Base-by-base conservation (phyloP, 2,329 filamentous ascomycete species). In the Scytalidium lignicola region DNA sequence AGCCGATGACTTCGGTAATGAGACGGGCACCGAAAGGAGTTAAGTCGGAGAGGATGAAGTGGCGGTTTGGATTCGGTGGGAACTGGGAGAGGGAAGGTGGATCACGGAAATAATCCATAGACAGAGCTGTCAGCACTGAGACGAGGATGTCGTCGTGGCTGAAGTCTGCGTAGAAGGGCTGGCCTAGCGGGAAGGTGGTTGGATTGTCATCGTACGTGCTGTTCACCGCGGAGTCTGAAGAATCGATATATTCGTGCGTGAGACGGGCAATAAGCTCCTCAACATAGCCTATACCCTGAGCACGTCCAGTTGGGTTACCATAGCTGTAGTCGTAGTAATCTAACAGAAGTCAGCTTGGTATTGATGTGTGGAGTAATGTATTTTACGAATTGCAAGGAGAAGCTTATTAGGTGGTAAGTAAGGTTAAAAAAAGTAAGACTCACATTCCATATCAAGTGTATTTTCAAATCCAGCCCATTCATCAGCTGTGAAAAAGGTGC, bases 91-190 rank as follows among this genome's bases (percentile, higher is more conserved):
- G 59, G 43, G 60, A 64, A 2, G 74, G 73, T 1, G 74, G 58
- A 9, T 75, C 70, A 19, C 69, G 70, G 65, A 80, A 74, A 57
- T 80, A 79, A 54, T 80, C 74, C 20, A 82, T 54, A 12, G 73
- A 75, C 62, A 80, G 69, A 3, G 77, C 76, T 1, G 74, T 69
- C 12, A 80, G 63, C 5, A 91, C 79, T 8, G 79, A 78, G 26
- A 80, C 79, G 80, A 95, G 90, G 63, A 85, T 83, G 65, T 95
- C 95, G 68, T 96, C 90, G 67, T 96, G 90, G 53, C 83, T 87
- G 62, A 96, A 95, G 66, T 96, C 90, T 1, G 88, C 89, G 61
- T 93, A 96, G 5, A 95, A 70, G 7, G 70, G 70, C 45, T 73
- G 67, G 56, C 78, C 54, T 0, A 95, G 72, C 0, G 90, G 90